Conservation (phyloP, 192 early-diverging fungal genomes). For the Coemansia sp. region DNA sequence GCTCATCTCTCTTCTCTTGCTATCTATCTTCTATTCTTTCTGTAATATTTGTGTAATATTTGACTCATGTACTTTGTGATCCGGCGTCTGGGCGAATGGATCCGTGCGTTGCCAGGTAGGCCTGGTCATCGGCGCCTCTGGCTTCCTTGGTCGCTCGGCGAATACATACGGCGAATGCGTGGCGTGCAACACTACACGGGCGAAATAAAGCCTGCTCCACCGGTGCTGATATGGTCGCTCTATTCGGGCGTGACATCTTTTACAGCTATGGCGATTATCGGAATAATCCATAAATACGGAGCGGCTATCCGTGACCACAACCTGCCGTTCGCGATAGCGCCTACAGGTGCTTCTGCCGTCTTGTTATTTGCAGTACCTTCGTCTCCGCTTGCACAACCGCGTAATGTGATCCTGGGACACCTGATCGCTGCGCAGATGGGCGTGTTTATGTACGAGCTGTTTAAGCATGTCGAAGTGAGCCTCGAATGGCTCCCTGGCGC, state of each 20-base stretch:
- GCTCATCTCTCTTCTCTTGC: not conserved
- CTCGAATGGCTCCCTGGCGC: slow-evolving; percentile 45
- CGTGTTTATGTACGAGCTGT: slow-evolving; percentile 42
- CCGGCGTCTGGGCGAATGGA: slow-evolving; percentile 31
- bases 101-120: slow-evolving; percentile 24
- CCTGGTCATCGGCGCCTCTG: slow-evolving; percentile 32
- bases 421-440: slow-evolving; percentile 36
- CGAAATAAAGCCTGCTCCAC: slow-evolving; percentile 21
- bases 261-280: slow-evolving; percentile 22
- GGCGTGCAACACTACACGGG: slow-evolving; percentile 35
- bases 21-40: too few species aligned
- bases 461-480: slow-evolving; percentile 22
- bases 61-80: slow-evolving; percentile 24
- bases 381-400: slow-evolving; percentile 43
- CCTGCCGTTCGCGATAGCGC: slow-evolving; percentile 47
- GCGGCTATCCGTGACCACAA: slow-evolving; percentile 35
- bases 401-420: slow-evolving; percentile 41
- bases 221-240: slow-evolving; percentile 33
- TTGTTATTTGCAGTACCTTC: slow-evolving; percentile 42
- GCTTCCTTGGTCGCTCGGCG: slow-evolving; percentile 15
- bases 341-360: slow-evolving; percentile 40
- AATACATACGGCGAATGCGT: slow-evolving; percentile 35
- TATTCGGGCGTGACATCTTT: slow-evolving; percentile 43
- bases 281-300: slow-evolving; percentile 41
- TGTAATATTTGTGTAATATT: not conserved